Evolutionary conservation across 2,329 filamentous ascomycete genomes (phyloP).

Genomic region (Aspergillus alliaceus): DNA sequence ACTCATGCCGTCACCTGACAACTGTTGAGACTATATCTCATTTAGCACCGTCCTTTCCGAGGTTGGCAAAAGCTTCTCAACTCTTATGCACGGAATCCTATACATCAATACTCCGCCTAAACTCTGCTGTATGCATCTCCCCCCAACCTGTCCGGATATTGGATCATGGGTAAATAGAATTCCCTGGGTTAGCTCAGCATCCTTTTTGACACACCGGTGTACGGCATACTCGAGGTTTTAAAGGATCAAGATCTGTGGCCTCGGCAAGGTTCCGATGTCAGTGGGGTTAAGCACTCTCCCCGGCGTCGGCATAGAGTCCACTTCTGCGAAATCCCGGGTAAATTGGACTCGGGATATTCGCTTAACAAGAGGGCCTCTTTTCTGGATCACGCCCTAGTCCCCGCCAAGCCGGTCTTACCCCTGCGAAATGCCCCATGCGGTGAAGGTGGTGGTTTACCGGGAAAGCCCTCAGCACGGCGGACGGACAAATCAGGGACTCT

Average conservation of each 20-base stretch:
- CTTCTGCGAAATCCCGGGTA: background rate
- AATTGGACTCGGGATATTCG: background rate
- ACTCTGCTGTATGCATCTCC: background rate
- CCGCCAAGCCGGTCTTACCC: background rate
- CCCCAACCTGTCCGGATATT: background rate
- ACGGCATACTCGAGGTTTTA: background rate
- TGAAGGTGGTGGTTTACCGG: background rate
- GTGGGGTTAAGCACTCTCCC: background rate
- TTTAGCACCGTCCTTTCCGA: background rate
- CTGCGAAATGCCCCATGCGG: background rate
- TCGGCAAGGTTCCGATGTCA: background rate
- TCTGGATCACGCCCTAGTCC: background rate
- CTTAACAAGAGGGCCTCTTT: background rate
- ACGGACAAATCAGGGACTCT: background rate
- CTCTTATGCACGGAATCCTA: background rate
- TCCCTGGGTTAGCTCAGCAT: background rate
- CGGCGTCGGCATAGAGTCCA: background rate
- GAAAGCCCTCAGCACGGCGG: background rate
- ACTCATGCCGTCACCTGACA: background rate
- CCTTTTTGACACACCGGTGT: background rate
- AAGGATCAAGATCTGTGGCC: background rate
- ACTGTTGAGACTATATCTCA: background rate
- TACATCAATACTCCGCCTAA: background rate
- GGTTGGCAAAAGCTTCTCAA: background rate
- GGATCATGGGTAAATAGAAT: background rate